Conservation (phyloP, 2,329 filamentous ascomycete genomes). For the Pseudogymnoascus sp. region DNA sequence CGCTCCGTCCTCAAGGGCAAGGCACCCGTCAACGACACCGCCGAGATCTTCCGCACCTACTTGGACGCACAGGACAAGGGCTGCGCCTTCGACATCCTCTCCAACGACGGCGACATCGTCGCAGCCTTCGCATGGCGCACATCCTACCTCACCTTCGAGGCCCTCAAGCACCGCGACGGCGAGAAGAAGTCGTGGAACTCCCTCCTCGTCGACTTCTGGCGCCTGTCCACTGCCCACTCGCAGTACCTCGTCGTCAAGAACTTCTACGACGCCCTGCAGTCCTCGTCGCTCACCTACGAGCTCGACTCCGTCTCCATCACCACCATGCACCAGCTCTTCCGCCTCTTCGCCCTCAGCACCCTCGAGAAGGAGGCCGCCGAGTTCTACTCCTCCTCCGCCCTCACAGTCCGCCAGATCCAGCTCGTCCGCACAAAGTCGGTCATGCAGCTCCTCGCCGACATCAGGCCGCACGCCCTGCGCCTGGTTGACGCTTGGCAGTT, state of each 20-base stretch:
- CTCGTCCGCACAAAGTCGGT: constrained; percentile 60
- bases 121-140: constrained; percentile 69
- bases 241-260: constrained; percentile 74
- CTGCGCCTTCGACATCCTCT: constrained; percentile 67
- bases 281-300: constrained; percentile 41
- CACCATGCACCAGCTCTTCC: constrained; percentile 59
- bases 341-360: constrained; percentile 56
- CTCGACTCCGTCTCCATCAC: constrained; percentile 50
- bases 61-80: constrained; percentile 59
- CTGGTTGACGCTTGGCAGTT: constrained; percentile 71
- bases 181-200: constrained; percentile 74
- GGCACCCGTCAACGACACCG: constrained; percentile 59
- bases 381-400: constrained; percentile 63
- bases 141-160: constrained; percentile 67
- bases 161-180: constrained; percentile 63
- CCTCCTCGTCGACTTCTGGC: constrained; percentile 70
- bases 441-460: constrained; percentile 61
- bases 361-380: constrained; percentile 63
- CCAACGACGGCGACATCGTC: constrained; percentile 61
- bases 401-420: constrained; percentile 65
- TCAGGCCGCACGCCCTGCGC: constrained; percentile 64
- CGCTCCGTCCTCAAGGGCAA: constrained; percentile 60
- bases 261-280: constrained; percentile 64
- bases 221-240: constrained; percentile 64
- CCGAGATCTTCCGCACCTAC: constrained; percentile 57